Evolutionary conservation across 352 stramenopile species (phyloP), one percentile per base, ranked within the genome.

Genomic region (Phytopythium mirpurense): DNA sequence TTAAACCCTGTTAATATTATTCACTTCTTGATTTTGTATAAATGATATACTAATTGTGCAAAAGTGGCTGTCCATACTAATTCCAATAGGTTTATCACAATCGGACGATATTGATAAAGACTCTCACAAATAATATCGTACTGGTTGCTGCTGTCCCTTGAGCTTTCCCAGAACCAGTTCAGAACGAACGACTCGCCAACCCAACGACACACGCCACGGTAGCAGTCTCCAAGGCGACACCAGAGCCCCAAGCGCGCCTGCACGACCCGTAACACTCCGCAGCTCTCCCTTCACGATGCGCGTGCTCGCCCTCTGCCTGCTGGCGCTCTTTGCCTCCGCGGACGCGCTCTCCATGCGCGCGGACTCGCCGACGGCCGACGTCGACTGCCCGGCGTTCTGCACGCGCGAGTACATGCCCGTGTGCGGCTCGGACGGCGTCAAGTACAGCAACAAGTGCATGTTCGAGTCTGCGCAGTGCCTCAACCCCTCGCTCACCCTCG

Each of bases 361-460:
- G 27, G 31, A 41, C 29, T 19, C 35, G 34, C 15, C 47, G 16
- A 9, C 47, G n/a, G 21, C 41, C 27, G 40, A 42, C 11, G n/a
- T 29, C 15, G 21, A 47, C 15, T 59, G 54, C 26, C 21, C 16
- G n/a, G 18, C 41, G 5, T 38, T 46, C 36, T 61, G 55, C 55
- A 51, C 55, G 40, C 31, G 45, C 31, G 55, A 61, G 46, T 56
- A 57, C 55, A 5, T 16, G 19, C 48, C 45, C 18, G 40, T 61
- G n/a, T 61, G 55, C 27, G 55, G 46, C 37, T 61, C 55, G 19
- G 18, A 61, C 45, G 48, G 48, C 47, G 26, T 48, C 46, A 61
- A 37, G 24, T 61, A 61, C 40, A 32, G 29, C 55, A 61, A 61
- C 47, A 9, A 51, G 19, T 61, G 55, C 35, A 29, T 56, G 55